phyloP scores from a whole-genome alignment of 2,329 filamentous ascomycete species.

The Stromatinia cepivora region DNA sequence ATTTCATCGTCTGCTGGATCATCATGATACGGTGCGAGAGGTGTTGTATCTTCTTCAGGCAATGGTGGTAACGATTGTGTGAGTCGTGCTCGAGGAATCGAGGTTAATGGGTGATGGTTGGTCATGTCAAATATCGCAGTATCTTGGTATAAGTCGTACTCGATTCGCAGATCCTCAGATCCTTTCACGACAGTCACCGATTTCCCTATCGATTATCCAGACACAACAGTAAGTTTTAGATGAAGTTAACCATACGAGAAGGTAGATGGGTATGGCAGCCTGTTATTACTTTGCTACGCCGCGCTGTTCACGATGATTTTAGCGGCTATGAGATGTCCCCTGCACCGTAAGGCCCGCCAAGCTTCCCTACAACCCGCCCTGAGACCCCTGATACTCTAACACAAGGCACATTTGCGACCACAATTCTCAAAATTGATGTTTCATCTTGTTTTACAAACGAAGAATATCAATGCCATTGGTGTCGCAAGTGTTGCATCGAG shows the following conservation, averaged over 20 bases:
- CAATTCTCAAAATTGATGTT: conserved; percentile 17
- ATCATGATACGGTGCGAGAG: conserved; percentile 33
- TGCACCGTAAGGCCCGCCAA: conserved; percentile 11
- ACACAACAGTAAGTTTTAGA: conserved; percentile 12
- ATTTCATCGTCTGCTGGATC: conserved; percentile 32
- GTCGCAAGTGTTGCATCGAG: conserved; percentile 12
- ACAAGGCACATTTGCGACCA: conserved; percentile 14
- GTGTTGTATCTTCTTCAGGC: conserved; percentile 24
- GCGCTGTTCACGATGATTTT: conserved; percentile 18
- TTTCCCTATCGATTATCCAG: conserved; percentile 8
- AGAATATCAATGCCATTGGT: conserved; percentile 6
- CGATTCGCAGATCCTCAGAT: conserved; percentile 16
- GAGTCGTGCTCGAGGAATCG: conserved; percentile 31
- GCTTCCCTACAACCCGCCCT: not conserved
- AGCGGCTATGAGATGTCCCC: conserved; percentile 10
- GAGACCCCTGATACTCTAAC: conserved; percentile 15
- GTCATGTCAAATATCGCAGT: conserved; percentile 26
- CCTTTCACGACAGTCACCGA: conserved; percentile 15
- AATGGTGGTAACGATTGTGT: conserved; percentile 34
- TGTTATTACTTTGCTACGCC: conserved; percentile 14
- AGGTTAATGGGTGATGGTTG: conserved; percentile 28
- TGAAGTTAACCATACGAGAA: not conserved
- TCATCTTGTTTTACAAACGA: conserved; percentile 13
- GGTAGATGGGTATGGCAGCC: conserved; percentile 12
- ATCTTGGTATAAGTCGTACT: conserved; percentile 11